Evolutionary conservation across 208 protist genomes (phyloP).

Genomic region (Endotrypanum monterogeii): DNA sequence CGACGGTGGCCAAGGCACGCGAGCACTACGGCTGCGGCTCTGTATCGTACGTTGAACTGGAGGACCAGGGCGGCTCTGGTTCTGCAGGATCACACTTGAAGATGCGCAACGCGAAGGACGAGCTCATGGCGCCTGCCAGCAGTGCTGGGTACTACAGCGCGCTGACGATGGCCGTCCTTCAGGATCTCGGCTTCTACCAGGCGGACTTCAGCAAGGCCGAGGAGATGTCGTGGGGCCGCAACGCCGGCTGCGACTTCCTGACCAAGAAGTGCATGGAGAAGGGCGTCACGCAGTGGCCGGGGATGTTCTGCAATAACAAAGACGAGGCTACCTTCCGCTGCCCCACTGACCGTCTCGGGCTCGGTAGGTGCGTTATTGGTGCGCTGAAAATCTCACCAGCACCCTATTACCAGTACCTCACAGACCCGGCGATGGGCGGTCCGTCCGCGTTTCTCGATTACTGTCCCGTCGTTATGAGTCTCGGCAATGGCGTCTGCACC

Average conservation of each 20-base stretch:
- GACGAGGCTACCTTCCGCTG: neutral
- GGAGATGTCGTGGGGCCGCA: slow-evolving; percentile 69
- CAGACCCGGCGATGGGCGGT: neutral
- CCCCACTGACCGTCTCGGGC: neutral
- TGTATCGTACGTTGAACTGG: slow-evolving; percentile 71
- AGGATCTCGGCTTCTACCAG: slow-evolving; percentile 84
- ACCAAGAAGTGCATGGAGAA: slow-evolving; percentile 42
- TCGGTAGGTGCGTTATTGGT: neutral
- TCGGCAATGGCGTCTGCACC: neutral
- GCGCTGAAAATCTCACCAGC: neutral
- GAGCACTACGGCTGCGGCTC: slow-evolving; percentile 70
- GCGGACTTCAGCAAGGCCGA: slow-evolving; percentile 68
- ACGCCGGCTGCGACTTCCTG: slow-evolving; percentile 60
- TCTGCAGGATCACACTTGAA: slow-evolving; percentile 84
- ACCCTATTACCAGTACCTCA: slow-evolving; percentile 15
- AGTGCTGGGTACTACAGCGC: slow-evolving; percentile 50
- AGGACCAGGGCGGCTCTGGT: slow-evolving; percentile 58
- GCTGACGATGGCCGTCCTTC: slow-evolving; percentile 83
- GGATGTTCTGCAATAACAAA: slow-evolving; percentile 53
- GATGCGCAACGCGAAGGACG: slow-evolving; percentile 70
- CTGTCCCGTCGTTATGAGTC: neutral
- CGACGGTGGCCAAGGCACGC: slow-evolving; percentile 35
- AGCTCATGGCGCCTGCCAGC: slow-evolving; percentile 71
- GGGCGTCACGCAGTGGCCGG: slow-evolving; percentile 32
- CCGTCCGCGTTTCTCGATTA: neutral